These are phyloP conservation scores for Apiospora saccharicola DNA, from an alignment of 2,329 filamentous ascomycete genomes.

Conservation along the genomic window DNA sequence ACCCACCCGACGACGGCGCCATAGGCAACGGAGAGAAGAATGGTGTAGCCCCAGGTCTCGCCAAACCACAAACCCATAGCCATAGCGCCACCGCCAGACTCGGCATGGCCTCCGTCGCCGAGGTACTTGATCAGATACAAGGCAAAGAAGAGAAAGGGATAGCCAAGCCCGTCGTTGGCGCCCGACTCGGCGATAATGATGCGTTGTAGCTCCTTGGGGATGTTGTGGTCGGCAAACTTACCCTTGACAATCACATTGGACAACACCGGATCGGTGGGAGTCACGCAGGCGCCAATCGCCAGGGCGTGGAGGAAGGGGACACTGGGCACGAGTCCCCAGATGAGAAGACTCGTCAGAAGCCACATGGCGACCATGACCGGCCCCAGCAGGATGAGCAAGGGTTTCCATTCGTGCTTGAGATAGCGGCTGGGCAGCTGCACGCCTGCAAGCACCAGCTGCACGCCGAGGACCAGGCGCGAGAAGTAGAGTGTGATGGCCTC, in stretches of 20 bases:
- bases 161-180: constrained; percentile 88
- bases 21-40: constrained; percentile 79
- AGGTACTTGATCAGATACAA: constrained; percentile 84
- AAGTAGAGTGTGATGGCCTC: constrained; percentile 83
- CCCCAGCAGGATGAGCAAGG: constrained; percentile 76
- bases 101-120: constrained; percentile 56
- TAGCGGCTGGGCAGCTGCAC: constrained; percentile 88
- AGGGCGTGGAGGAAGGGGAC: constrained; percentile 80
- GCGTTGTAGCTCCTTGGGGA: constrained; percentile 81
- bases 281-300: constrained; percentile 85
- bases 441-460: constrained; percentile 88
- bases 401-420: constrained; percentile 78
- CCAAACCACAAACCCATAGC: constrained; percentile 85
- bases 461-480: constrained; percentile 84
- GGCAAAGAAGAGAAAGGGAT: constrained; percentile 86
- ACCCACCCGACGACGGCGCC: constrained; percentile 81
- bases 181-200: constrained; percentile 85
- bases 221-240: constrained; percentile 90
- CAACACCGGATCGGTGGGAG: constrained; percentile 87
- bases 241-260: constrained; percentile 93
- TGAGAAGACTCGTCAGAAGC: constrained; percentile 78
- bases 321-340: constrained; percentile 78
- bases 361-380: constrained; percentile 90
- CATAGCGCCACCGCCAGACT: constrained; percentile 61
- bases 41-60: constrained; percentile 85